Base-by-base conservation (phyloP, 768 basidiomycete genomes). In the Albatrellus ellisii region DNA sequence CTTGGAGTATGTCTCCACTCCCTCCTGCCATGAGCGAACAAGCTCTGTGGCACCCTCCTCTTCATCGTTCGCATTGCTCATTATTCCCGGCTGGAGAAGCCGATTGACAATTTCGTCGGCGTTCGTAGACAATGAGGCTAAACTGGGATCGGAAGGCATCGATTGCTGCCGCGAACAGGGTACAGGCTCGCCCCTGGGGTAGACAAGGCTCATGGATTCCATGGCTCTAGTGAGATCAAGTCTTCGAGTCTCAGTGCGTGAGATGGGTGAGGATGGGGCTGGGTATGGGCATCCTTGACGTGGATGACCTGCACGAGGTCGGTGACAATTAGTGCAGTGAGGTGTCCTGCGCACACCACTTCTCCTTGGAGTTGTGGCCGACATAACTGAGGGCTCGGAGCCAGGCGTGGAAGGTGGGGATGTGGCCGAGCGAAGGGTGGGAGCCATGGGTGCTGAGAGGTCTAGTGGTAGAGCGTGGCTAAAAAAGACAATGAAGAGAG, bases 291-390 rank as follows among this genome's bases (percentile, higher is more conserved):
- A 79, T 6, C 77, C 75, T 2, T 72, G 70, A 39, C 77, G 75
- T 11, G 78, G 78, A 51, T 79, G 78, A 0, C 78, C 77, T 15
- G 62, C 66, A 43, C 67, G 64, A 0, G 74, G 74, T 18, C 69
- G 69, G 45, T 66, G 62, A 54, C 77, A 79, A 52, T 70, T 71
- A 33, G 59, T 65, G 56, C 77, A 79, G 36, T 60, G 66, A 26
- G 69, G 77, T 2, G 54, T 52, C 39, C 75, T 76, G 32, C 74
- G 72, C 4, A 72, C 62, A 9, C 70, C 62, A 9, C 70, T 61
- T 14, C 60, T 58, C 27, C 54, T 54, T 2, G 62, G 57, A n/a
- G 62, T 56, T 14, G 36, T 46, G 17, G 44, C 33, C 9, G 32
- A 24, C 21, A 26, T 26, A 40, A 36, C 26, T 36, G n/a, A n/a